phyloP scores from a whole-genome alignment of 2,329 filamentous ascomycete genomes.

The Ciborinia camelliae region DNA sequence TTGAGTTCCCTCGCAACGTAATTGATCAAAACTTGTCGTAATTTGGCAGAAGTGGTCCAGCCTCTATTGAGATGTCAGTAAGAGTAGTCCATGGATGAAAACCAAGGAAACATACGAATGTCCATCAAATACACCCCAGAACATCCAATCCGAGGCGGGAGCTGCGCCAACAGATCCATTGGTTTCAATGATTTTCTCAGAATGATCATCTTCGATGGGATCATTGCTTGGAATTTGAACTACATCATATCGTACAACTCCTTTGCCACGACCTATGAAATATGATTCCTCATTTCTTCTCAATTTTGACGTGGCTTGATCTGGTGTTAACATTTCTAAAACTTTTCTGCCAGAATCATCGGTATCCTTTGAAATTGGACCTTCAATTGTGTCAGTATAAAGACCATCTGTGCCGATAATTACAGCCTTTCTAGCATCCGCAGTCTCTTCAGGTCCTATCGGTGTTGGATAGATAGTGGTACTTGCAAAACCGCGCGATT shows the following conservation, averaged over 20 bases:
- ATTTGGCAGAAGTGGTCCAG: constrained; percentile 96
- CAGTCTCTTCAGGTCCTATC: constrained; percentile 20
- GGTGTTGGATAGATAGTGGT: constrained; percentile 28
- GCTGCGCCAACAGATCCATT: constrained; percentile 48
- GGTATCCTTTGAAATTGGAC: constrained; percentile 82
- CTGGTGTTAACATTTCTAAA: constrained; percentile 92
- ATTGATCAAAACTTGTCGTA: constrained; percentile 86
- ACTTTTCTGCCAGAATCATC: constrained; percentile 82
- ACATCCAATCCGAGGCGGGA: constrained; percentile 89
- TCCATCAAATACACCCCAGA: constrained; percentile 98
- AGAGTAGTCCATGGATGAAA: neutral
- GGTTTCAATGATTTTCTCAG: constrained; percentile 94
- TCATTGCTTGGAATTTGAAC: constrained; percentile 95
- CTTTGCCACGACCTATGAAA: constrained; percentile 80
- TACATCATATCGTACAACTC: constrained; percentile 90
- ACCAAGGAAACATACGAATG: constrained; percentile 65
- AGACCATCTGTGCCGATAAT: constrained; percentile 89
- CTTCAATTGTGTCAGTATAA: constrained; percentile 80
- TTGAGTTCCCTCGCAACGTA: constrained; percentile 94
- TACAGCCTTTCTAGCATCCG: constrained; percentile 61
- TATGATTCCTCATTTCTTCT: constrained; percentile 90
- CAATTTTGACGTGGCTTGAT: constrained; percentile 87
- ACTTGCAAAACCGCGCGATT: constrained; percentile 34
- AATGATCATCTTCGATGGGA: constrained; percentile 97
- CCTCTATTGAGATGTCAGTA: constrained; percentile 53